Conservation (phyloP, 176 grass and related monocot species). For the Secale cereale region DNA sequence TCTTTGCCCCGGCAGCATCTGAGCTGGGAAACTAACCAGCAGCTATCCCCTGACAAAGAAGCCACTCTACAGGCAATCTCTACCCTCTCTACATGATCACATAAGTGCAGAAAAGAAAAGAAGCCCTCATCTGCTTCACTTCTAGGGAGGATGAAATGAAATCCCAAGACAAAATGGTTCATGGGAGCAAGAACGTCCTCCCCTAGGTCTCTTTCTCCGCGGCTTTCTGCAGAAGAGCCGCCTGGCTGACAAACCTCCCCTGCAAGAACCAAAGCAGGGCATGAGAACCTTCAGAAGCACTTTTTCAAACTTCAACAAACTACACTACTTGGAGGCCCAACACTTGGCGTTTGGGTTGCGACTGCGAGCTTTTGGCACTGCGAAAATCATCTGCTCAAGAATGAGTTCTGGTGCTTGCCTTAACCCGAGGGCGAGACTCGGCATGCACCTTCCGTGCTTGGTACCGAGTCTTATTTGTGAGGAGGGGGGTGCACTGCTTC, state of each 20-base stretch:
- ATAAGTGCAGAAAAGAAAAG: constrained; percentile 21
- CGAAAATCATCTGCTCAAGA: neutral
- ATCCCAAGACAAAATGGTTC: constrained; percentile 15
- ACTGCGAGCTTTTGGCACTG: neutral
- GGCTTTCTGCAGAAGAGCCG: constrained; percentile 55
- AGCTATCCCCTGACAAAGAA: constrained; percentile 2
- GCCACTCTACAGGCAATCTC: constrained; percentile 38
- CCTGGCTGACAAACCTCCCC: constrained; percentile 80
- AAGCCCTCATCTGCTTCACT: constrained; percentile 20
- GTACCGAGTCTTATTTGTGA: constrained; percentile 77
- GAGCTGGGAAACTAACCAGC: neutral
- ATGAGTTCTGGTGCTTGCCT: constrained; percentile 60
- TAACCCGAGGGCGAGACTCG: constrained; percentile 77
- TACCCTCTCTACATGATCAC: constrained; percentile 26
- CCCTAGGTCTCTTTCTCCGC: constrained; percentile 39
- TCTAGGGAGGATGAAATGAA: neutral
- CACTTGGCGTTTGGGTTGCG: neutral
- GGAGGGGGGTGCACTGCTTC: constrained; percentile 64
- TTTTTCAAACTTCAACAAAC: neutral
- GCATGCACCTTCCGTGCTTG: constrained; percentile 60
- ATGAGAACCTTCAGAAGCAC: neutral
- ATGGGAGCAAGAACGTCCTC: neutral
- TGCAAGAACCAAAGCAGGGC: constrained; percentile 36
- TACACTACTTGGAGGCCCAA: neutral
- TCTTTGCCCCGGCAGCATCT: constrained; percentile 25